Conservation (phyloP, 2,329 filamentous ascomycete species). For the Diplodia corticola region DNA sequence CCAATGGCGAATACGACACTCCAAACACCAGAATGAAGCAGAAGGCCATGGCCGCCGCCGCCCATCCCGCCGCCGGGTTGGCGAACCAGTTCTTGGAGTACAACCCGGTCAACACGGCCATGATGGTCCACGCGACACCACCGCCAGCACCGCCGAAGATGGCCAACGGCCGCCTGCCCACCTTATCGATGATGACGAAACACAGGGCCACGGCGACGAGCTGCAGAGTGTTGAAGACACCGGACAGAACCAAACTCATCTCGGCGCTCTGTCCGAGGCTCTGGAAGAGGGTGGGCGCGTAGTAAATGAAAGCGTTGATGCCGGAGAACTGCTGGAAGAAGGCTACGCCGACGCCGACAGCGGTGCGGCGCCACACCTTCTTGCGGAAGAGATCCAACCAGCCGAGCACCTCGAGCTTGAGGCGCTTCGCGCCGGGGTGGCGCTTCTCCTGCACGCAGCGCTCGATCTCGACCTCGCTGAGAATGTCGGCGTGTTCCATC, state of each 20-base stretch:
- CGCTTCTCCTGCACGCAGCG: constrained; percentile 10
- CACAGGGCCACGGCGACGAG: constrained; percentile 21
- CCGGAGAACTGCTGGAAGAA: constrained; percentile 48
- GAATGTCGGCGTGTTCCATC: constrained; percentile 26
- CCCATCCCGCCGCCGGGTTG: constrained; percentile 56
- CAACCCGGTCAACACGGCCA: constrained; percentile 56
- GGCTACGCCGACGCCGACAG: constrained; percentile 42
- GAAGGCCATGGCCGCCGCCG: constrained; percentile 34
- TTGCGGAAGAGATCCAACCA: constrained; percentile 47
- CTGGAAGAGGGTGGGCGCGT: constrained; percentile 47
- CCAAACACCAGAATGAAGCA: constrained; percentile 65
- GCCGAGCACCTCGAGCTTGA: neutral
- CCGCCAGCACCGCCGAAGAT: constrained; percentile 22
- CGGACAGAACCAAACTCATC: constrained; percentile 30
- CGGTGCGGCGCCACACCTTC: constrained; percentile 46
- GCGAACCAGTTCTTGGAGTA: constrained; percentile 53
- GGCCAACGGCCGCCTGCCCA: constrained; percentile 27
- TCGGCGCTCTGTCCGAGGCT: constrained; percentile 38
- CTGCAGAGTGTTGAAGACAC: constrained; percentile 44
- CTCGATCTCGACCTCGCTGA: constrained; percentile 24
- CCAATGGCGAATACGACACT: constrained; percentile 33
- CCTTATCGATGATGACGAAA: constrained; percentile 24
- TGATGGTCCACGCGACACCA: constrained; percentile 48
- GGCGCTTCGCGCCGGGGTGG: neutral
- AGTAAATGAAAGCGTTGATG: constrained; percentile 46